Base-by-base conservation (phyloP, 768 basidiomycete species). In the Dioszegia hungarica region DNA sequence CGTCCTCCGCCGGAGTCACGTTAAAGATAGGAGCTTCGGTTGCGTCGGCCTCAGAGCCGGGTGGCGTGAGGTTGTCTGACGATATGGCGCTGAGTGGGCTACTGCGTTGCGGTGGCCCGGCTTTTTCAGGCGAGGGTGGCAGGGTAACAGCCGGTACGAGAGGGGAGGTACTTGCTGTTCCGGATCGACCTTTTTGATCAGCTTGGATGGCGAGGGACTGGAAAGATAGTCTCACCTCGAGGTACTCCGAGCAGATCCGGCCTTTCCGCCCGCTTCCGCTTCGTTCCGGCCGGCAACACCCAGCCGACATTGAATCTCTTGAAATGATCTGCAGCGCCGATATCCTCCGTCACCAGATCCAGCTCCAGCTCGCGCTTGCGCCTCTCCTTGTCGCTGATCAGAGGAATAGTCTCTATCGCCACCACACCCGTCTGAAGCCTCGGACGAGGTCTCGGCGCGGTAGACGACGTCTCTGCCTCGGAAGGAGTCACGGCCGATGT, bases 261-360 rank as follows among this genome's bases (percentile, higher is more conserved):
- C 3, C 71, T 64, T n/a, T 73, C 75, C 36, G 80, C 78, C 49
- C 66, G 84, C 28, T 84, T 82, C 29, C 90, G 81, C 62, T 83
- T 82, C 49, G 84, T 82, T 31, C 86, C 88, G 2, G 84, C 79
- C 22, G 89, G 88, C 14, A 93, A 77, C 8, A 94, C 89, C 90
- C 90, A 93, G 0, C 91, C 91, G 22, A 80, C 79, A 57, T 95
- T 86, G 77, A 94, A 94, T 77, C 86, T 76, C 68, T 79, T 82
- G 79, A 94, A 95, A 19, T 85, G 86, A 39, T 82, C 82, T 53
- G 83, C 81, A 39, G 82, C 81, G 68, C 86, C 87, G 29, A 93
- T 83, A 38, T 84, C 79, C n/a, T 84, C 81, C 2, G 89, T 85
- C 52, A 87, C 77, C 24, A 82, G 80, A 41, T 70, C 69, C 61